These are phyloP conservation scores for Asterella californica DNA, from an alignment of 225 moss, liverwort and hornwort species.

Conservation along the genomic window DNA sequence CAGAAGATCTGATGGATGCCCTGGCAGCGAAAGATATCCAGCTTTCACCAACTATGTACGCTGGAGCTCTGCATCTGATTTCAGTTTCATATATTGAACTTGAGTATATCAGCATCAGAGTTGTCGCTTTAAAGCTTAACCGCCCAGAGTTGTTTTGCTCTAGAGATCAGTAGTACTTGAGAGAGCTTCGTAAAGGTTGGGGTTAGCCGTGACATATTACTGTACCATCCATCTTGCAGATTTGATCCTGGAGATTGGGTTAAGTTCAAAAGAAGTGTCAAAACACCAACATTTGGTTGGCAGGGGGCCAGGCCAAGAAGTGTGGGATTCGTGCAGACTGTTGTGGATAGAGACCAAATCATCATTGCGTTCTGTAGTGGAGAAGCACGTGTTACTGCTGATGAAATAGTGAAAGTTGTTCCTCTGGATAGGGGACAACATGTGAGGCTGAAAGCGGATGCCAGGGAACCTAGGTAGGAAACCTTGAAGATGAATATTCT, in stretches of 20 bases:
- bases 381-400: constrained; percentile 40
- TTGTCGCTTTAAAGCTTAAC: neutral
- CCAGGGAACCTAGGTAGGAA: constrained; percentile 41
- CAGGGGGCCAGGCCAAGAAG: constrained; percentile 44
- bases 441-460: constrained; percentile 47
- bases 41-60: constrained; percentile 42
- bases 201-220: neutral
- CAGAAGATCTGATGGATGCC: constrained; percentile 49
- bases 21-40: constrained; percentile 47
- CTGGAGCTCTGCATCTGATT: neutral
- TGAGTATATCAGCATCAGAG: neutral
- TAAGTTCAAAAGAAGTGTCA: constrained; percentile 42
- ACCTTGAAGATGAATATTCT: neutral
- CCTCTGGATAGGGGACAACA: constrained; percentile 47
- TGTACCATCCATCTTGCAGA: constrained; percentile 13
- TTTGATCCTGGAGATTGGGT: constrained; percentile 46
- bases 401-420: constrained; percentile 44
- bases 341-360: constrained; percentile 35
- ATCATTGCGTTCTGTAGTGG: constrained; percentile 44
- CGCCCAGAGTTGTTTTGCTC: neutral
- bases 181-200: neutral
- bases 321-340: constrained; percentile 44
- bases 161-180: neutral
- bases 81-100: neutral
- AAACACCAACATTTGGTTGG: constrained; percentile 40